These are phyloP conservation scores for Hibiscus syriacus DNA, from an alignment of 345 rosid species.

Conservation along the genomic window DNA sequence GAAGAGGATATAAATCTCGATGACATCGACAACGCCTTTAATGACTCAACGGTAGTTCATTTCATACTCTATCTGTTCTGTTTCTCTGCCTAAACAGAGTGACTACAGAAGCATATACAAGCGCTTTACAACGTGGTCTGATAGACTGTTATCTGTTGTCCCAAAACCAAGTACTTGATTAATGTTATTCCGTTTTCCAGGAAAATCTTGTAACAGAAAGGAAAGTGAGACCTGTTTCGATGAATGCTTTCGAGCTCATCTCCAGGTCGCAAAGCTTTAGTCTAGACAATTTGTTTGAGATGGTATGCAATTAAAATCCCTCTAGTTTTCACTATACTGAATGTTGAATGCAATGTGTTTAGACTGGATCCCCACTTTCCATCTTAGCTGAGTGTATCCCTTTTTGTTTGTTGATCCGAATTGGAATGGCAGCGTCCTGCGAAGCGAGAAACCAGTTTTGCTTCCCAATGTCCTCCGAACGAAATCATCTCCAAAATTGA, in stretches of 20 bases:
- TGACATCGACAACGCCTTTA: conserved; percentile 79
- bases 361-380: not conserved
- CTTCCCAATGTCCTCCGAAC: conserved; percentile 67
- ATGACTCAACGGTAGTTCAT: conserved; percentile 53
- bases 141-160: no score
- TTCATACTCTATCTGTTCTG: not conserved
- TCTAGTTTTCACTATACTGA: not conserved
- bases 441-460: conserved; percentile 79
- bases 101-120: not conserved
- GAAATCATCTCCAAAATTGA: conserved; percentile 85
- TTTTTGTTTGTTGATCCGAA: conserved; percentile 4
- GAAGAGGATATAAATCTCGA: conserved; percentile 69
- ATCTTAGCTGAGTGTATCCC: not conserved
- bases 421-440: conserved; percentile 42
- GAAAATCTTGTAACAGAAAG: conserved; percentile 67
- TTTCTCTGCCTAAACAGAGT: not conserved
- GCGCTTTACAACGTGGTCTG: no score
- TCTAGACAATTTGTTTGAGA: conserved; percentile 76
- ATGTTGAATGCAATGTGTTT: no score
- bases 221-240: conserved; percentile 76
- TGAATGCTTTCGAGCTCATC: conserved; percentile 96
- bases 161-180: conserved; percentile 8
- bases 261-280: conserved; percentile 65
- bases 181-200: conserved; percentile 30
- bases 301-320: conserved; percentile 20